These are phyloP conservation scores for Papilionanthe hybrid DNA, from an alignment of 116 monocot genomes.

Conservation along the genomic window DNA sequence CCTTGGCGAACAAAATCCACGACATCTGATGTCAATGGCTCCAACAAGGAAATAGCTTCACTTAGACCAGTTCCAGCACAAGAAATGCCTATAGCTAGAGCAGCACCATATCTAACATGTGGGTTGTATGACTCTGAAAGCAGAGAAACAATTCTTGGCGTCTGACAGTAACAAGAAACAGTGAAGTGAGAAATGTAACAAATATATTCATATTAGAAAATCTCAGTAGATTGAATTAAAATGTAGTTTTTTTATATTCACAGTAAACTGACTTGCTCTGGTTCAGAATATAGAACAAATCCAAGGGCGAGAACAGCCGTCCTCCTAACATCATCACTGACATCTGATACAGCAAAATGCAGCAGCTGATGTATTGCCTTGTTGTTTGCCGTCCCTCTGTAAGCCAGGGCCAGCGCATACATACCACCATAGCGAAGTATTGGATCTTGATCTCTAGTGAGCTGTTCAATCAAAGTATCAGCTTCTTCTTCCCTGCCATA, in stretches of 20 bases:
- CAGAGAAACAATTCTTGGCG: conserved; percentile 95
- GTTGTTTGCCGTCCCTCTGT: conserved; percentile 94
- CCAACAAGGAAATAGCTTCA: conserved; percentile 94
- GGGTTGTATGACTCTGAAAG: conserved; percentile 98
- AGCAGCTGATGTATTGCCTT: conserved; percentile 97
- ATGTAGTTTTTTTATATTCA: not conserved
- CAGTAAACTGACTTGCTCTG: conserved; percentile 72
- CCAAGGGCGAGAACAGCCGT: conserved; percentile 98
- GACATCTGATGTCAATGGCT: conserved; percentile 96
- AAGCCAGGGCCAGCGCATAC: conserved; percentile 95
- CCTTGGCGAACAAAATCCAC: conserved; percentile 99
- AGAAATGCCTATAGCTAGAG: conserved; percentile 95
- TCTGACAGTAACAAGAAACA: conserved; percentile 29
- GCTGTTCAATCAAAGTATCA: conserved; percentile 91
- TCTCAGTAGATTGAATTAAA: not conserved
- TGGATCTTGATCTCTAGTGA: conserved; percentile 98
- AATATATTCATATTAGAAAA: not conserved
- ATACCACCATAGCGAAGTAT: conserved; percentile 99
- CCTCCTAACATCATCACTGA: conserved; percentile 97
- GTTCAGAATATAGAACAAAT: conserved; percentile 90
- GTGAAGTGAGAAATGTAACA: not conserved
- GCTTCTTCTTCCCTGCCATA: conserved; percentile 99
- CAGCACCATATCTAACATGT: conserved; percentile 98
- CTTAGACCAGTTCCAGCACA: conserved; percentile 88
- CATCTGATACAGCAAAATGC: conserved; percentile 99